phyloP scores from a whole-genome alignment of 108 stramenopile species.

The Aurantiochytrium sp. region DNA sequence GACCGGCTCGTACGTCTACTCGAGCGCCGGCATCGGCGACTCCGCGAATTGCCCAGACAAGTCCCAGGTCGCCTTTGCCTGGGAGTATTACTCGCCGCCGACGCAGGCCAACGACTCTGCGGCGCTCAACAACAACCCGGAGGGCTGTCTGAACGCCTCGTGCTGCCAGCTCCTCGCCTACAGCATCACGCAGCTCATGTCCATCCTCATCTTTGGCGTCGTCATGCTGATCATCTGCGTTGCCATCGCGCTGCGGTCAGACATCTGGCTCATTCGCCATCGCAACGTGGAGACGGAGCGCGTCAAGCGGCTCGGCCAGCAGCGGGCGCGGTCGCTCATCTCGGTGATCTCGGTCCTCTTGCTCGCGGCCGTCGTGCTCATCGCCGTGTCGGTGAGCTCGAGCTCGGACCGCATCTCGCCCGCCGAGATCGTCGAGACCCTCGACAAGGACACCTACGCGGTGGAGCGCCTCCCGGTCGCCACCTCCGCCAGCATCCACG shows the following conservation, averaged over 20 bases:
- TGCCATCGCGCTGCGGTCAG: background rate
- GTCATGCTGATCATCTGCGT: background rate
- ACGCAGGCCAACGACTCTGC: background rate
- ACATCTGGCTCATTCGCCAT: background rate
- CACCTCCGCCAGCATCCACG: background rate
- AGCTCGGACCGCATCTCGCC: background rate
- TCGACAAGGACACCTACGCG: constrained; percentile 20
- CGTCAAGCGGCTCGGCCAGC: background rate
- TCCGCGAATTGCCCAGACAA: constrained; percentile 1
- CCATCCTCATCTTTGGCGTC: background rate
- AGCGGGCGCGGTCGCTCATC: background rate
- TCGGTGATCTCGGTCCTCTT: background rate
- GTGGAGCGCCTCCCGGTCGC: background rate
- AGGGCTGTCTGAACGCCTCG: background rate
- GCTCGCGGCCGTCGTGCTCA: background rate
- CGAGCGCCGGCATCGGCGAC: background rate
- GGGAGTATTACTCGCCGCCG: background rate
- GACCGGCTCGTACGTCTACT: background rate
- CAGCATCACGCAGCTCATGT: background rate
- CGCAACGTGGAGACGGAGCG: background rate
- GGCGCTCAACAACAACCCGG: background rate
- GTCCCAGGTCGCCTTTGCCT: constrained; percentile 9
- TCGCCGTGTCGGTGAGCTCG: background rate
- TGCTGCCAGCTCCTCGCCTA: background rate
- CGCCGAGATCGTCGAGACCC: background rate